phyloP scores from a whole-genome alignment of 805 yeast species.

The Barnettozyma wickerhamii region DNA sequence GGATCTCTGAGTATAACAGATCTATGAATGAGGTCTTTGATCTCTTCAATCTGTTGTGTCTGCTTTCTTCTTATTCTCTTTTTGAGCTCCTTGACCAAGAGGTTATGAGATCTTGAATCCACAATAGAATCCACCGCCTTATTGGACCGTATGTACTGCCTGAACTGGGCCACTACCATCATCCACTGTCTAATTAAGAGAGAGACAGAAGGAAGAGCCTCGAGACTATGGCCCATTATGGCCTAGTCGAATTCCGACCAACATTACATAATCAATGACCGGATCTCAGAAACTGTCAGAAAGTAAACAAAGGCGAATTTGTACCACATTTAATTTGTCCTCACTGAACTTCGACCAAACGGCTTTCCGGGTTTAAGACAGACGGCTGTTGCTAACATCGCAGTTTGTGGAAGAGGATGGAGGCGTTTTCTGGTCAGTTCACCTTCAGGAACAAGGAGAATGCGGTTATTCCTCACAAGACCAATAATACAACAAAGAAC shows the following conservation, averaged over 20 bases:
- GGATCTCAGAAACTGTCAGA: not conserved
- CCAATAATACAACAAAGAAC: slow-evolving; percentile 6
- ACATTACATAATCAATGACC: too few relatives aligned
- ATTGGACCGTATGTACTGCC: slow-evolving; percentile 2
- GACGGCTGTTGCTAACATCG: too few relatives aligned
- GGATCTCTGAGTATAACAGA: slow-evolving; percentile 1
- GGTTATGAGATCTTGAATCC: slow-evolving; percentile 2
- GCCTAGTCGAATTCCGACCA: too few relatives aligned
- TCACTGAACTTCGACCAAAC: too few relatives aligned
- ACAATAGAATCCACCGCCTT: slow-evolving; percentile 1
- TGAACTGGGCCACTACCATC: not conserved
- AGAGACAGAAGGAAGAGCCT: too few relatives aligned
- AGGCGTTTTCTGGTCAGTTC: slow-evolving; percentile 7
- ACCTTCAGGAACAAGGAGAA: slow-evolving; percentile 19
- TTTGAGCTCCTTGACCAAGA: slow-evolving; percentile 10
- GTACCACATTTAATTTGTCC: not conserved
- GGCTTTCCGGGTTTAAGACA: too few relatives aligned
- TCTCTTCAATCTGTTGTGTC: slow-evolving; percentile 1
- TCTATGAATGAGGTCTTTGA: not conserved
- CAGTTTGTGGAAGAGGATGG: slow-evolving; percentile 4
- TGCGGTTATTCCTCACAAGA: not conserved
- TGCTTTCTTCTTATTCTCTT: slow-evolving; percentile 12
- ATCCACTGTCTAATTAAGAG: not conserved
- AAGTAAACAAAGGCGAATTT: not conserved
- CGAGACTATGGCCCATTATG: too few relatives aligned